Base-by-base conservation (phyloP, 2,329 filamentous ascomycete species). In the Dothistroma septosporum region DNA sequence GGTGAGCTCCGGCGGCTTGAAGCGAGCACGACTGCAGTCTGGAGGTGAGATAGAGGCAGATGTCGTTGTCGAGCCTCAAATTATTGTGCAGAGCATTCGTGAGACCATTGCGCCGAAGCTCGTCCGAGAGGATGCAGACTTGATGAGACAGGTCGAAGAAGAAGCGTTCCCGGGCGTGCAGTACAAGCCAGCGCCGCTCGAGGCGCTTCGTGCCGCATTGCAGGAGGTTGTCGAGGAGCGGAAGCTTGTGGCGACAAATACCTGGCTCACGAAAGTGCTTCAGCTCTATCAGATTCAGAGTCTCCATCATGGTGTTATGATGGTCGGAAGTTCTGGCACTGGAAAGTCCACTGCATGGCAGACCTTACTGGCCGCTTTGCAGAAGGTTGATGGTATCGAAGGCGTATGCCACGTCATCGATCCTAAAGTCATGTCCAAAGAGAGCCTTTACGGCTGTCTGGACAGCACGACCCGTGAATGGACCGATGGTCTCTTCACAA, bases 381-480 rank as follows among this genome's bases (percentile, higher is more conserved):
- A 97, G 70, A 87, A 89, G 70, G 90, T 96, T 14, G 94, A 99
- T 74, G 88, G 88, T 24, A 83, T 95, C 7, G 95, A 99, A 76
- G 94, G 95, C 33, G 91, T 99, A 50, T 96, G 87, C 67, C 94
- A 99, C 73, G 90, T 99, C 59, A 99, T 99, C 69, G 94, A 99
- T 76, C 95, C 93, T 46, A 99, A 99, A 79, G 95, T 99, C 76
- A 99, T 99, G 94, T 96, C 92, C 56, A 99, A 99, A 78, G 94
- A 99, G 78, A 90, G 91, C 24, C 81, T 99, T 4, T 99, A 99
- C 72, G 94, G 94, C 73, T 97, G 87, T 69, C 83, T 99, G 53
- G 94, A 99, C 75, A 92, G 91, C 61, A 99, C 94, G 2, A 99
- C 94, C 1, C 87, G 94, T 70, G 94, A 99, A 76, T 99, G 94